Evolutionary conservation across 768 basidiomycete species (phyloP), one percentile per base, ranked within the genome.

Genomic region (Collybia nuda): DNA sequence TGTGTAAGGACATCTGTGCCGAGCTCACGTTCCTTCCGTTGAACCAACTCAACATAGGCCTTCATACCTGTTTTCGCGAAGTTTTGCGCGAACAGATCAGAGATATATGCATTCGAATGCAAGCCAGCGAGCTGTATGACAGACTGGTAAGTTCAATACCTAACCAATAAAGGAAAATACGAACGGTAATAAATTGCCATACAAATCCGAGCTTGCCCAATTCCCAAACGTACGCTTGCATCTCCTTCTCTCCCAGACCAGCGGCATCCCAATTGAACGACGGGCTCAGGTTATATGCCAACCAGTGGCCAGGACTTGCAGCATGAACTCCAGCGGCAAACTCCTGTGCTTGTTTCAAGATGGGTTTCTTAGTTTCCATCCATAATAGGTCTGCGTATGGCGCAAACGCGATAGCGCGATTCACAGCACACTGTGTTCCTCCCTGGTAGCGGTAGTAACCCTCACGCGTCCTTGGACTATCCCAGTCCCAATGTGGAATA

Each of bases 331-430:
- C 94, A 8, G 80, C 75, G 5, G 95, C 87, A 63, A 99, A 98
- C 72, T 97, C 91, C 59, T 79, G 79, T 14, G 97, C 97, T 69
- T 99, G 97, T 2, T 84, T 70, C 45, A 95, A 72, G 67, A 98
- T 95, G 12, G 97, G 97, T 58, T 82, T 88, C 76, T 93, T 93
- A 40, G 97, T 99, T 77, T 95, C 93, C 93, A 95, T 95, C 92
- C 93, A 94, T 58, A 95, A 62, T 48, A 91, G 70, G 67, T 95
- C 93, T 44, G 93, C 90, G 68, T 95, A 94, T 2, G 95, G 96
- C 23, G 93, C 93, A 62, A 92, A 98, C 22, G 93, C 93, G 51
- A 94, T 76, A 15, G 89, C 90, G 52, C 96, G 91, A 70, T 90
- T 87, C 62, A 98, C 80, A 8, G 94, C 94, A 63, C 93, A 95